These are phyloP conservation scores for Pochonia chlamydosporia DNA, from an alignment of 2,329 filamentous ascomycete species.

Conservation along the genomic window DNA sequence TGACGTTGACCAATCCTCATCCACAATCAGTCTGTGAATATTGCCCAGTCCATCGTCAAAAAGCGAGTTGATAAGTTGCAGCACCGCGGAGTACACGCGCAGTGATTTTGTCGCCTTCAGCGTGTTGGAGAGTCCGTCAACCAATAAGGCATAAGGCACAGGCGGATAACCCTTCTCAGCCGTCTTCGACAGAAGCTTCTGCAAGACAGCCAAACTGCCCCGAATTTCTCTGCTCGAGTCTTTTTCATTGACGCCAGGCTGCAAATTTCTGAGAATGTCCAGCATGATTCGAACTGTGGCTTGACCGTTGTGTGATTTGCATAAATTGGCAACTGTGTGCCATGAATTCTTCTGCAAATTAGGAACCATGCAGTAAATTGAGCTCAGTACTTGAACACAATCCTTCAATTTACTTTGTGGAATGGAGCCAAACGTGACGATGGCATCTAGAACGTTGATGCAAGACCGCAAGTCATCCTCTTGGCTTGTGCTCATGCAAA, in stretches of 20 bases:
- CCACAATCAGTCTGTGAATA: slow-evolving; percentile 51
- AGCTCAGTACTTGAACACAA: slow-evolving; percentile 66
- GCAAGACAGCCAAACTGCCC: slow-evolving; percentile 56
- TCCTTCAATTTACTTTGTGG: slow-evolving; percentile 56
- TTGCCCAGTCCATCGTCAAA: slow-evolving; percentile 47
- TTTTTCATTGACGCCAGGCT: slow-evolving; percentile 40
- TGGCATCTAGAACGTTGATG: slow-evolving; percentile 61
- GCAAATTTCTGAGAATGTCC: slow-evolving; percentile 50
- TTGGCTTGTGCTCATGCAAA: slow-evolving; percentile 62
- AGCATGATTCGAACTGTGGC: slow-evolving; percentile 61
- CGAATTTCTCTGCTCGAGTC: slow-evolving; percentile 52
- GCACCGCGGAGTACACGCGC: slow-evolving; percentile 39
- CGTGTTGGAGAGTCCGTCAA: slow-evolving; percentile 50
- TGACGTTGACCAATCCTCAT: slow-evolving; percentile 61
- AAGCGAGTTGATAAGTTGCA: slow-evolving; percentile 49
- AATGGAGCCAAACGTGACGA: slow-evolving; percentile 67
- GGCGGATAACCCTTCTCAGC: slow-evolving; percentile 54
- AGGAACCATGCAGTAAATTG: slow-evolving; percentile 62
- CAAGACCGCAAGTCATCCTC: slow-evolving; percentile 61
- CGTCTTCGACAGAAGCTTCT: slow-evolving; percentile 56
- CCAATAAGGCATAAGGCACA: slow-evolving; percentile 52
- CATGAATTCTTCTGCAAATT: slow-evolving; percentile 59
- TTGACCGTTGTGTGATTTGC: slow-evolving; percentile 68
- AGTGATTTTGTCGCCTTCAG: slow-evolving; percentile 37
- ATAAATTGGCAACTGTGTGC: slow-evolving; percentile 64